Percentiles rank a stretch among this genome's conserved stretches.
phyloP scores from a whole-genome alignment of 306 rosid genomes.

The Dalbergia oliveri region DNA sequence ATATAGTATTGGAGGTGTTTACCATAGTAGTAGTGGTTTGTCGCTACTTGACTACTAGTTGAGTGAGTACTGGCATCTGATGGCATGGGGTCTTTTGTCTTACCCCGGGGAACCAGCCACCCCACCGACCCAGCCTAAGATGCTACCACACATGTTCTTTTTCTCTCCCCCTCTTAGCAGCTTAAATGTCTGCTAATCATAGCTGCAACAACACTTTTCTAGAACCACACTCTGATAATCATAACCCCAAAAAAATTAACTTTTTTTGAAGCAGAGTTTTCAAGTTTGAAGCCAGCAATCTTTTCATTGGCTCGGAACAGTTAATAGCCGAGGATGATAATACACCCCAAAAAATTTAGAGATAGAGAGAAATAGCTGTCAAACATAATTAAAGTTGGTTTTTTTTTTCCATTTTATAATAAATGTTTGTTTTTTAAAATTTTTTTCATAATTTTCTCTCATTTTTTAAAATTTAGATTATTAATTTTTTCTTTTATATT shows the following conservation, averaged over 20 bases:
- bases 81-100: constrained; percentile 50
- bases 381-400: too few species aligned
- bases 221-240: not conserved
- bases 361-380: too few species aligned
- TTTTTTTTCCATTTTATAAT: too few species aligned
- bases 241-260: not conserved
- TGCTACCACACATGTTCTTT: not conserved
- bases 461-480: too few species aligned
- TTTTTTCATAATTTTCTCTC: too few species aligned
- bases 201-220: not conserved
- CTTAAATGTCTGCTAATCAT: constrained; percentile 25
- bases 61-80: not conserved
- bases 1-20: not conserved
- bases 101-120: constrained; percentile 63
- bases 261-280: constrained; percentile 3
- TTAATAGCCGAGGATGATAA: not conserved
- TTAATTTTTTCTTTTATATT: too few species aligned
- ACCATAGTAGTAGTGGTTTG: not conserved
- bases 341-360: too few species aligned
- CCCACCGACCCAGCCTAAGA: constrained; percentile 42
- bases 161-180: not conserved
- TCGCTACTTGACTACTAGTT: not conserved
- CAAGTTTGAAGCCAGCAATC: constrained; percentile 26
- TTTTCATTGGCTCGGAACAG: constrained; percentile 5
- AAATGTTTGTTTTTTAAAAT: too few species aligned